Percentiles rank a stretch among this genome's conserved stretches.
These are phyloP conservation scores for Saturnispora kantuleensis DNA, from an alignment of 805 yeast genomes.

Conservation along the genomic window DNA sequence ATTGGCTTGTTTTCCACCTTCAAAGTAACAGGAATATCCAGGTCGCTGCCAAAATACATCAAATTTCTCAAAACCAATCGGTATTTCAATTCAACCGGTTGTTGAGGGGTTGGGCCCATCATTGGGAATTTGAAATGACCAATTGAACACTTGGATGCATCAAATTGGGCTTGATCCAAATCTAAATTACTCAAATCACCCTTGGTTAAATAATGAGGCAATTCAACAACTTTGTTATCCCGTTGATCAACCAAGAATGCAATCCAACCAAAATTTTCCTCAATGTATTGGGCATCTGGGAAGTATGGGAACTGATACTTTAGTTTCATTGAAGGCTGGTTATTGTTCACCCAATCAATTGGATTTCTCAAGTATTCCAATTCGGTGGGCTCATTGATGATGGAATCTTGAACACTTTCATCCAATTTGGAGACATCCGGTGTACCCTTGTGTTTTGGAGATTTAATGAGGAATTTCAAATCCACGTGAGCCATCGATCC, in stretches of 20 bases:
- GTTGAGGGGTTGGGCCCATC: slow-evolving; percentile 68
- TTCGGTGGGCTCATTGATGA: slow-evolving; percentile 47
- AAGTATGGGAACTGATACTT: slow-evolving; percentile 63
- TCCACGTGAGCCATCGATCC: slow-evolving; percentile 65
- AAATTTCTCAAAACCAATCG: slow-evolving; percentile 61
- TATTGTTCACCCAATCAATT: slow-evolving; percentile 40
- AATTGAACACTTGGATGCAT: slow-evolving; percentile 37
- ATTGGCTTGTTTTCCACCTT: slow-evolving; percentile 53
- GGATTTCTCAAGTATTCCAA: slow-evolving; percentile 69
- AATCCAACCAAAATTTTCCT: slow-evolving; percentile 41
- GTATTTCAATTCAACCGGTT: slow-evolving; percentile 55
- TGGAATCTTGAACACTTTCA: slow-evolving; percentile 23
- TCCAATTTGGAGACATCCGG: slow-evolving; percentile 35
- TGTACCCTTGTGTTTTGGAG: slow-evolving; percentile 56
- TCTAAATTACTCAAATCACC: slow-evolving; percentile 47
- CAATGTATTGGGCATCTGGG: slow-evolving; percentile 43
- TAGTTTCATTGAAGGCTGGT: slow-evolving; percentile 59
- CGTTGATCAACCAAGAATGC: slow-evolving; percentile 62
- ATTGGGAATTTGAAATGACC: slow-evolving; percentile 72
- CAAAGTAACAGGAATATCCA: slow-evolving; percentile 62
- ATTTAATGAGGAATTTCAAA: slow-evolving; percentile 64
- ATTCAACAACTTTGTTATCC: slow-evolving; percentile 72
- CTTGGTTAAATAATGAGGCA: slow-evolving; percentile 43
- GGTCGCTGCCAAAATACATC: slow-evolving; percentile 74
- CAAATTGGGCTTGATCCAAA: slow-evolving; percentile 40